A percentile compares a stretch with the other conserved stretches of the same genome.
Evolutionary conservation across 257 asterid species (phyloP).

Genomic region (Petunia secreta): DNA sequence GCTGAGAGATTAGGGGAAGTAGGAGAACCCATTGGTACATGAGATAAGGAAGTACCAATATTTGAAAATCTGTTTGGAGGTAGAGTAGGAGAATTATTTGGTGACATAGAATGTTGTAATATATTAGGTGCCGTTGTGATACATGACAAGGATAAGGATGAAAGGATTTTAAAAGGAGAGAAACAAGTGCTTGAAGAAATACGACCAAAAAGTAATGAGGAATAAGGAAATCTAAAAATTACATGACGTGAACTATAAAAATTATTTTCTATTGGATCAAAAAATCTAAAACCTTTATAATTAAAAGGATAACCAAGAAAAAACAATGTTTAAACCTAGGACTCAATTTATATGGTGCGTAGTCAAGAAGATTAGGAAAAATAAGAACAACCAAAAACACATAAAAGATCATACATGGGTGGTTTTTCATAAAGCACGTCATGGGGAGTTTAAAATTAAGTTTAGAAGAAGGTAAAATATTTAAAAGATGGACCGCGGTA

Average conservation of each 20-base stretch:
- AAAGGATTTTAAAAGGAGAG: neutral
- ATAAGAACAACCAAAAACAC: conserved; percentile 13
- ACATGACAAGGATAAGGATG: neutral
- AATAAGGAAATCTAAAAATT: neutral
- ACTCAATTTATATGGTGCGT: neutral
- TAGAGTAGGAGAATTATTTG: no score
- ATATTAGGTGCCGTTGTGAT: no score
- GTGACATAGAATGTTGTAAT: no score
- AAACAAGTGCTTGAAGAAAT: neutral
- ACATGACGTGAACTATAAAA: conserved; percentile 16
- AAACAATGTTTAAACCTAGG: neutral
- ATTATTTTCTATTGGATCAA: neutral
- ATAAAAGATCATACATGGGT: neutral
- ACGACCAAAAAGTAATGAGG: no score
- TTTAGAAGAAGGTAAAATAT: neutral
- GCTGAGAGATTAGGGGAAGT: no score
- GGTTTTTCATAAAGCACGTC: neutral
- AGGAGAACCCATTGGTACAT: no score
- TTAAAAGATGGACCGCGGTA: neutral
- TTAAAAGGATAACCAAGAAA: neutral
- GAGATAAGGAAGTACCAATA: no score
- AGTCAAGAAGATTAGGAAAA: neutral
- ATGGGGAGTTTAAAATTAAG: neutral
- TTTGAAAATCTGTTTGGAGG: no score
- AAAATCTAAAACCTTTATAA: neutral